Evolutionary conservation across 192 early-diverging fungal genomes (phyloP).

Genomic region (Tieghemiomyces parasiticus): DNA sequence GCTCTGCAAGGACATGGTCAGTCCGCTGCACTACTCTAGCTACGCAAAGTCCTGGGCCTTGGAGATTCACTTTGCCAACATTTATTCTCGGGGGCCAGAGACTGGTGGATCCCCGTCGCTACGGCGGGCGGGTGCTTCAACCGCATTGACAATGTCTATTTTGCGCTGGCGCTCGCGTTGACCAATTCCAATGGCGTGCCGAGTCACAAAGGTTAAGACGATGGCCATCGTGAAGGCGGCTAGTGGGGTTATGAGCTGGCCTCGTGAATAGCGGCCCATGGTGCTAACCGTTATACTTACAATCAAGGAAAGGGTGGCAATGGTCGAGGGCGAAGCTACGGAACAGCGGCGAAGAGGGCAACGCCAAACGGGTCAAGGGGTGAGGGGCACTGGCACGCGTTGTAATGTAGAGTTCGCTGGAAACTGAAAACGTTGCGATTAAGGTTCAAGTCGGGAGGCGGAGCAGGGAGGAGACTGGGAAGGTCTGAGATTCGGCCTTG

Average conservation of each 20-base stretch:
- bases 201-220: constrained; percentile 3
- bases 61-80: no score
- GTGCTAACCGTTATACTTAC: not conserved
- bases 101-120: no score
- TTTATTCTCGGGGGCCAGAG: no score
- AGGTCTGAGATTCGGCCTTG: no score
- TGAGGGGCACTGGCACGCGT: no score
- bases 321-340: not conserved
- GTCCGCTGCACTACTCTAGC: no score
- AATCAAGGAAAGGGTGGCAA: not conserved
- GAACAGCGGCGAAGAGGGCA: not conserved
- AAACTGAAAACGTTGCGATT: not conserved
- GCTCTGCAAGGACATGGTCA: no score
- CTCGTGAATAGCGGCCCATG: not conserved
- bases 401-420: no score
- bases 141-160: not conserved
- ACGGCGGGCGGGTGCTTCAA: no score
- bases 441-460: no score
- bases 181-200: constrained; percentile 10
- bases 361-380: not conserved
- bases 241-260: constrained; percentile 1
- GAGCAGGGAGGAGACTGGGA: no score
- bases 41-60: no score
- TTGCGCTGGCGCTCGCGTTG: constrained; percentile 6
- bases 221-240: constrained; percentile 11